phyloP scores from a whole-genome alignment of 257 asterid species.

The Petunia secreta region DNA sequence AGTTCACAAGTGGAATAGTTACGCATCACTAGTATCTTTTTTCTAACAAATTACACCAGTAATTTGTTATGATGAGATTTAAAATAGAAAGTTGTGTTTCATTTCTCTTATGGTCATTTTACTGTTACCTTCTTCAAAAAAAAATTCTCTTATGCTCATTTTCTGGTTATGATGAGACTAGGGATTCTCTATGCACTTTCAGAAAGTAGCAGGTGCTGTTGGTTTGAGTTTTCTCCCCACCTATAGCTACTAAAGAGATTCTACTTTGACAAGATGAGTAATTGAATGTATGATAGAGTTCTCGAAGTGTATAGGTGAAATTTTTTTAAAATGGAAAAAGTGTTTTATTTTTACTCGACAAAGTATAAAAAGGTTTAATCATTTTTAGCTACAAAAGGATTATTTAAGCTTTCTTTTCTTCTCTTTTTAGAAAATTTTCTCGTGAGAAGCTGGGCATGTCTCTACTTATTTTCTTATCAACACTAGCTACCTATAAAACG shows the following conservation, averaged over 20 bases:
- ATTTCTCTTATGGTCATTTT: neutral
- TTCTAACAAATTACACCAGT: neutral
- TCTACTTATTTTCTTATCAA: slow-evolving; percentile 1
- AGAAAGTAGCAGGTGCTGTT: slow-evolving; percentile 14
- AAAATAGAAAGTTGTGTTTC: neutral
- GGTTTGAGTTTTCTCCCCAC: slow-evolving; percentile 20
- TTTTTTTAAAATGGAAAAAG: neutral
- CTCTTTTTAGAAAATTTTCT: neutral
- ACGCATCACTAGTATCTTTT: neutral
- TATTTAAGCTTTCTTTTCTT: neutral
- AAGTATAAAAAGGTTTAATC: slow-evolving; percentile 15
- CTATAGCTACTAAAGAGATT: neutral
- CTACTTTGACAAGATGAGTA: slow-evolving; percentile 9
- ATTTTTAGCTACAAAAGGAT: slow-evolving; percentile 12
- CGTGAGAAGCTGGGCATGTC: neutral
- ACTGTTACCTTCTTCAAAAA: too few relatives aligned
- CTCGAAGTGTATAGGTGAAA: neutral
- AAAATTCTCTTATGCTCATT: neutral
- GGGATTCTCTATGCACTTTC: neutral
- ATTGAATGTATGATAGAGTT: neutral
- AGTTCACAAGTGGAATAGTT: neutral
- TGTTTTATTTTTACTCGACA: neutral
- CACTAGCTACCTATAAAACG: neutral
- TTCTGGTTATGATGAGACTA: neutral
- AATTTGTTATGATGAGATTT: neutral